phyloP scores from a whole-genome alignment of 495 filamentous ascomycete genomes.

The Penicillium taxi region DNA sequence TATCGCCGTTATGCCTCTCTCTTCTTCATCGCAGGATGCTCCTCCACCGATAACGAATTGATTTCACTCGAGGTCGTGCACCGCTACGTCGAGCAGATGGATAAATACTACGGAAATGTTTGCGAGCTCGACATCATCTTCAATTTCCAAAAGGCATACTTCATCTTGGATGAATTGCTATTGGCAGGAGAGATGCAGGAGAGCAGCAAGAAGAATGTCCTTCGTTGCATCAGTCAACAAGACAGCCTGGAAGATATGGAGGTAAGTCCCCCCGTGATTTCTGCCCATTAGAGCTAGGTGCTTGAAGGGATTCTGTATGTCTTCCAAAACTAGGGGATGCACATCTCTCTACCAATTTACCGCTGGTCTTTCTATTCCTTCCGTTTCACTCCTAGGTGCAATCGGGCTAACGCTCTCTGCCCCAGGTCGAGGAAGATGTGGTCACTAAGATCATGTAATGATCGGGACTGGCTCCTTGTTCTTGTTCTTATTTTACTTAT shows the following conservation, averaged over 20 bases:
- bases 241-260: conserved; percentile 96
- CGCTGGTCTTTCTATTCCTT: conserved; percentile 1
- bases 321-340: no score
- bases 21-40: conserved; percentile 97
- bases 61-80: conserved; percentile 98
- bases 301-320: no score
- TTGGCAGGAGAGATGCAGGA: conserved; percentile 97
- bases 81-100: conserved; percentile 99
- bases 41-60: conserved; percentile 91
- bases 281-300: not conserved
- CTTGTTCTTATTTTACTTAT: conserved; percentile 16
- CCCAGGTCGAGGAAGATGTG: conserved; percentile 86
- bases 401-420: conserved; percentile 50
- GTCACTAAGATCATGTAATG: conserved; percentile 90
- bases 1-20: conserved; percentile 98
- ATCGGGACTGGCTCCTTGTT: conserved; percentile 14
- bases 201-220: conserved; percentile 97
- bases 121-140: conserved; percentile 99
- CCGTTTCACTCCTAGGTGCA: conserved; percentile 8
- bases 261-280: conserved; percentile 52
- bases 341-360: no score
- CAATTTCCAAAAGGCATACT: conserved; percentile 99
- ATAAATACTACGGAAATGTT: conserved; percentile 99
- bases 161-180: conserved; percentile 94
- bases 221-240: conserved; percentile 89